Conservation (phyloP, 2,329 filamentous ascomycete genomes). For the Aspergillus intermedius region DNA sequence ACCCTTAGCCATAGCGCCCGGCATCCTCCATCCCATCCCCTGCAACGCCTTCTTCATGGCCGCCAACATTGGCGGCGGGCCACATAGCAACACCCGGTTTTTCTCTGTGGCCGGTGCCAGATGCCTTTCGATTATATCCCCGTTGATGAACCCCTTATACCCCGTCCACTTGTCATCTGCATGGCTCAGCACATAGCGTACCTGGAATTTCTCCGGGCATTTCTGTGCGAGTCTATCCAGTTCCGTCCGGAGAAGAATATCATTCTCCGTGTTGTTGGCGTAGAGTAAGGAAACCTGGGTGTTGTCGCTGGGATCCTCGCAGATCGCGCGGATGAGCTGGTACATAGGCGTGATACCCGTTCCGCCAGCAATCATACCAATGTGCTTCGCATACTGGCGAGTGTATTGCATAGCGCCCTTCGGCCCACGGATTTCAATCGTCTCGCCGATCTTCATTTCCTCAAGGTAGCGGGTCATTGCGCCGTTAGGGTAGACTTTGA, state of each 20-base stretch:
- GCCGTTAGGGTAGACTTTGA: constrained; percentile 25
- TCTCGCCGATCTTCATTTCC: constrained; percentile 20
- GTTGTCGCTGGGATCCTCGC: constrained; percentile 50
- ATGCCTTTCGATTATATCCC: constrained; percentile 44
- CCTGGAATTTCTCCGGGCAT: constrained; percentile 48
- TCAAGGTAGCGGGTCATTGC: constrained; percentile 20
- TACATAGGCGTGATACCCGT: constrained; percentile 45
- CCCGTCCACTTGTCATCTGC: constrained; percentile 42
- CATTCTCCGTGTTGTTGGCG: constrained; percentile 51
- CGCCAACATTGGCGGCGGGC: constrained; percentile 54
- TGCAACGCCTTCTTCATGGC: constrained; percentile 47
- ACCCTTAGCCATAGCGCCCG: constrained; percentile 44
- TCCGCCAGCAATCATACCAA: constrained; percentile 30
- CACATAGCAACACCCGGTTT: constrained; percentile 52
- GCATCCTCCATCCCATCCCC: constrained; percentile 45
- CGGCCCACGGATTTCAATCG: constrained; percentile 24
- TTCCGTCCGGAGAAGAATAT: constrained; percentile 54
- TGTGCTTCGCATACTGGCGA: constrained; percentile 15
- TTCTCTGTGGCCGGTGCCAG: constrained; percentile 38
- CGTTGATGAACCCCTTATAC: constrained; percentile 45
- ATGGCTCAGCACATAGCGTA: constrained; percentile 49
- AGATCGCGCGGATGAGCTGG: constrained; percentile 56
- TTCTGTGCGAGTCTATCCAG: constrained; percentile 47
- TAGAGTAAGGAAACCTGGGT: constrained; percentile 53
- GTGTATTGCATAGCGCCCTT: constrained; percentile 25